Conservation (phyloP, 805 yeast species). For the Scheffersomyces spartinae region DNA sequence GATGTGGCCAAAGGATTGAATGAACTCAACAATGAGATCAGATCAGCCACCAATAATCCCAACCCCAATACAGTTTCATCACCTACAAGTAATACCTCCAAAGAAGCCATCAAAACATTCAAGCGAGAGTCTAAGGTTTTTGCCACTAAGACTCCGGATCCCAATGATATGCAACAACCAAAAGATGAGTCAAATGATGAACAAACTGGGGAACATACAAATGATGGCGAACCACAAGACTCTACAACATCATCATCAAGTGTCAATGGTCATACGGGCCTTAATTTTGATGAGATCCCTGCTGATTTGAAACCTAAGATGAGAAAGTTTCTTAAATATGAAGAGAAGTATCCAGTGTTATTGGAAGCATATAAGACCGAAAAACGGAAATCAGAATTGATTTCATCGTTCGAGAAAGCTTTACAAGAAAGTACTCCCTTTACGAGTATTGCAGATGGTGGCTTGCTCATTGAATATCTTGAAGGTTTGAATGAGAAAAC, state of each 20-base stretch:
- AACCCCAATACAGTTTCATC: conserved; percentile 12
- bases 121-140: conserved; percentile 24
- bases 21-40: conserved; percentile 3
- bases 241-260: conserved; percentile 2
- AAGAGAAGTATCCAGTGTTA: conserved; percentile 77
- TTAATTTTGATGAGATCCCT: conserved; percentile 36
- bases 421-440: conserved; percentile 76
- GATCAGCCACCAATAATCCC: conserved; percentile 2
- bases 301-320: conserved; percentile 49
- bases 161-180: conserved; percentile 35
- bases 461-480: conserved; percentile 57
- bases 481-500: conserved; percentile 50
- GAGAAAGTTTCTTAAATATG: conserved; percentile 74
- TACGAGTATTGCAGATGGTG: conserved; percentile 61
- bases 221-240: conserved; percentile 7
- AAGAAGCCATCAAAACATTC: conserved; percentile 15
- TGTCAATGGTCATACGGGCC: conserved; percentile 7
- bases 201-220: conserved; percentile 3
- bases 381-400: conserved; percentile 50
- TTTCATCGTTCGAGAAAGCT: conserved; percentile 53
- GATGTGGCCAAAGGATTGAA: conserved; percentile 32
- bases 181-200: conserved; percentile 21
- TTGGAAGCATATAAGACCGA: conserved; percentile 79
- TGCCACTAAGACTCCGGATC: conserved; percentile 35
- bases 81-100: conserved; percentile 5